A percentile compares a stretch with the other conserved stretches of the same genome.
Evolutionary conservation across 2,329 filamentous ascomycete species (phyloP).

Genomic region (Botrytis pseudocinerea): DNA sequence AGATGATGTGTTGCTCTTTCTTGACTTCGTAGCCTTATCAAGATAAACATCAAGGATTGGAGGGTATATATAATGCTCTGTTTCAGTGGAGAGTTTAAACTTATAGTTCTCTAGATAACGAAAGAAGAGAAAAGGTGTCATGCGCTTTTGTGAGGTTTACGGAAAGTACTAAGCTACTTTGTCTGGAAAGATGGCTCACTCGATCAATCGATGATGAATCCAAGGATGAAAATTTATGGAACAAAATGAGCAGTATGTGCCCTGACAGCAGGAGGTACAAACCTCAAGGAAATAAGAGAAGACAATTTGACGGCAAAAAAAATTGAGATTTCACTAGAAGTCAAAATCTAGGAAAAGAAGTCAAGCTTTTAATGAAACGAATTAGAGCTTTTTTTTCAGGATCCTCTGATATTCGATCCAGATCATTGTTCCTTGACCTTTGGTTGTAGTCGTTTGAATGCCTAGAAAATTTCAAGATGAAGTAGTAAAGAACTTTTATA

Average conservation of each 20-base stretch:
- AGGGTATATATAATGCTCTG: not conserved
- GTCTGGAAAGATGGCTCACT: not conserved
- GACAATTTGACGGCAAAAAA: not conserved
- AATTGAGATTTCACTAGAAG: not conserved
- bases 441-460: no score
- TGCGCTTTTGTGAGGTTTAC: not conserved
- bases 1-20: no score
- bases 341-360: not conserved
- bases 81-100: not conserved
- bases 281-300: not conserved
- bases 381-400: not conserved
- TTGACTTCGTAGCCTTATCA: no score
- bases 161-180: not conserved
- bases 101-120: no score
- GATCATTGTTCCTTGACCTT: no score
- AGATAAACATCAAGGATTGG: no score
- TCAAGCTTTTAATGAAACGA: not conserved
- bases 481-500: no score
- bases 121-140: no score
- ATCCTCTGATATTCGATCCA: accelerated
- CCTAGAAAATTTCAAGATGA: no score
- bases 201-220: not conserved
- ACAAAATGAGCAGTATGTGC: no score
- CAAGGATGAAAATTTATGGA: no score
- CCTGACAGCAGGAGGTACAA: no score